Percentiles rank a stretch among this genome's conserved stretches.
Conservation (phyloP, 768 basidiomycete species). For the Panellus pusillus region DNA sequence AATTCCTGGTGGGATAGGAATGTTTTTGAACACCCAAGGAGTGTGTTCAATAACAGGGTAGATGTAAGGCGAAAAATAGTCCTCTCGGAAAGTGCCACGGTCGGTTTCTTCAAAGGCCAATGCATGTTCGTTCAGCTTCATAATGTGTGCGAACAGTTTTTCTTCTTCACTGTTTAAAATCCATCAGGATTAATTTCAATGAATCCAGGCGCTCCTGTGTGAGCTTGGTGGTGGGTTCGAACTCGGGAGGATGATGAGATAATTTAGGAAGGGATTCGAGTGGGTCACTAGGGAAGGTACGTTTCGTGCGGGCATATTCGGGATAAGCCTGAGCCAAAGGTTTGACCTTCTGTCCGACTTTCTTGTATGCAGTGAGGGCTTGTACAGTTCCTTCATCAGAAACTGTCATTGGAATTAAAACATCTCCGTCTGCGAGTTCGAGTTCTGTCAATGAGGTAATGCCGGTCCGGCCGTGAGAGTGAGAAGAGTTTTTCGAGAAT, state of each 20-base stretch:
- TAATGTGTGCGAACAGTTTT: not conserved
- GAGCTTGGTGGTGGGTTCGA: not conserved
- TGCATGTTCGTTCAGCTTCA: not conserved
- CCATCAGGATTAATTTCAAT: not conserved
- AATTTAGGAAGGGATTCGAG: not conserved
- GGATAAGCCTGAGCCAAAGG: not conserved
- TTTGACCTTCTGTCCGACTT: not conserved
- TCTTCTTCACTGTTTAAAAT: not conserved
- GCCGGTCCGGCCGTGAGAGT: too few species aligned
- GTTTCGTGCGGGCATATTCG: not conserved
- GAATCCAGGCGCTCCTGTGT: not conserved
- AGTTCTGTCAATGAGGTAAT: too few species aligned
- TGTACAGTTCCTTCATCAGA: too few species aligned
- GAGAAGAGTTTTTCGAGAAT: too few species aligned
- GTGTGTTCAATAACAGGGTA: constrained; percentile 8
- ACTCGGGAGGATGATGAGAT: not conserved
- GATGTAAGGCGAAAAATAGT: not conserved
- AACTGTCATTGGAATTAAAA: too few species aligned
- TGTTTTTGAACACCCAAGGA: constrained; percentile 22
- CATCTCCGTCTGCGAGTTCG: too few species aligned
- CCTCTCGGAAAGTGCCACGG: not conserved
- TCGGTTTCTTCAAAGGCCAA: not conserved
- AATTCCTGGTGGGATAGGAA: constrained; percentile 27
- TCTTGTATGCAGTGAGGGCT: not conserved
- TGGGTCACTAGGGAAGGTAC: not conserved